A percentile compares a stretch with the other conserved stretches of the same genome.
These are phyloP conservation scores for Colletotrichum neosansevieriae DNA, from an alignment of 2,329 filamentous ascomycete genomes.

Conservation along the genomic window DNA sequence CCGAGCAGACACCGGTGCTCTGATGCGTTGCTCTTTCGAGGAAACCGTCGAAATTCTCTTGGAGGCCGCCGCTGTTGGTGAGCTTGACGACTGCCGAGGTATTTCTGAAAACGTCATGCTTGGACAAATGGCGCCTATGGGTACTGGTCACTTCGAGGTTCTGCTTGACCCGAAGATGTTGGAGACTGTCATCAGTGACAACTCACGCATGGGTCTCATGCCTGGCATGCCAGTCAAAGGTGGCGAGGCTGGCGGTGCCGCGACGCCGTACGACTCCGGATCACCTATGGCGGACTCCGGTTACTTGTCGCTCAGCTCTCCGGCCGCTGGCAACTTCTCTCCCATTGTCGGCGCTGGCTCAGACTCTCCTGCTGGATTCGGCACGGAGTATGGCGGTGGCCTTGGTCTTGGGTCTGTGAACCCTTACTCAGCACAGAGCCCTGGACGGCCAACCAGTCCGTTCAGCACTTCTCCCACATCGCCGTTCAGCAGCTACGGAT, in stretches of 20 bases:
- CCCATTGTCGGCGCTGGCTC: constrained; percentile 83
- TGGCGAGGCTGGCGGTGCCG: constrained; percentile 81
- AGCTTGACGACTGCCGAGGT: constrained; percentile 96
- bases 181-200: constrained; percentile 93
- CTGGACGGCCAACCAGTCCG: constrained; percentile 74
- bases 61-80: constrained; percentile 92
- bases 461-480: constrained; percentile 79
- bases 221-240: constrained; percentile 83
- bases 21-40: constrained; percentile 99
- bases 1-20: constrained; percentile 93
- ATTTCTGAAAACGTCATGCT: constrained; percentile 99
- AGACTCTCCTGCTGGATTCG: constrained; percentile 75
- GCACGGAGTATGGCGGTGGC: constrained; percentile 67
- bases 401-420: constrained; percentile 67
- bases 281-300: constrained; percentile 82
- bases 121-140: constrained; percentile 95
- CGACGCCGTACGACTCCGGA: constrained; percentile 93
- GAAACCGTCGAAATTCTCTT: constrained; percentile 98
- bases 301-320: constrained; percentile 72
- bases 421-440: constrained; percentile 76
- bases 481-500: constrained; percentile 68
- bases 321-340: constrained; percentile 74
- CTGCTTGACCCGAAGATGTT: constrained; percentile 95
- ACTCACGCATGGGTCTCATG: constrained; percentile 86
- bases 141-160: constrained; percentile 95